phyloP scores from a whole-genome alignment of 371 early-diverging fungal genomes.

The Apophysomyces trapeziformis region DNA sequence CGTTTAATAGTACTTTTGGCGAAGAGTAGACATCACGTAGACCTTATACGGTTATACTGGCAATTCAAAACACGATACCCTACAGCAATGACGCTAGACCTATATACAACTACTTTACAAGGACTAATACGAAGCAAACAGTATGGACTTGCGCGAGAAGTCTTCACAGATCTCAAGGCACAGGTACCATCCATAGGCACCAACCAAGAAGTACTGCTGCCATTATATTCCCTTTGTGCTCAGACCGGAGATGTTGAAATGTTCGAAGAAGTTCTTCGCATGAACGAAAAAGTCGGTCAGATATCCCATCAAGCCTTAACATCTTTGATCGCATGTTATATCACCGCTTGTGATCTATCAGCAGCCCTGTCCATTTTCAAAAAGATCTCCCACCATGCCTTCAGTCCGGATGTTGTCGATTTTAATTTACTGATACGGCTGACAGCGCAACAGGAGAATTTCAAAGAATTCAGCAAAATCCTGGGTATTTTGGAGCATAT shows the following conservation, averaged over 20 bases:
- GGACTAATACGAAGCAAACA: constrained; percentile 26
- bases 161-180: constrained; percentile 22
- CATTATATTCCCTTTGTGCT: constrained; percentile 35
- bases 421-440: constrained; percentile 46
- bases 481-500: constrained; percentile 43
- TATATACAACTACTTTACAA: constrained; percentile 23
- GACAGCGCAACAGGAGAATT: constrained; percentile 18
- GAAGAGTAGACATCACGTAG: constrained; percentile 27
- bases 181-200: constrained; percentile 10
- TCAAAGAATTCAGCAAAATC: constrained; percentile 29
- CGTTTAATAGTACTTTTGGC: neutral
- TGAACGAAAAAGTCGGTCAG: constrained; percentile 17
- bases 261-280: constrained; percentile 24
- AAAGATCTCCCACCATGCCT: constrained; percentile 21
- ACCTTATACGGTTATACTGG: constrained; percentile 33
- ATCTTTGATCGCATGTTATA: constrained; percentile 39
- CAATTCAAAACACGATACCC: constrained; percentile 35
- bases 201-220: constrained; percentile 11
- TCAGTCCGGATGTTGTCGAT: constrained; percentile 46
- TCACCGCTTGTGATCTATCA: constrained; percentile 20
- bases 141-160: constrained; percentile 10
- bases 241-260: constrained; percentile 34
- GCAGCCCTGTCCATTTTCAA: constrained; percentile 38
- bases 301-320: constrained; percentile 33
- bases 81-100: constrained; percentile 14